Conservation (phyloP, 805 yeast genomes). For the Isabelozyma rhagii region DNA sequence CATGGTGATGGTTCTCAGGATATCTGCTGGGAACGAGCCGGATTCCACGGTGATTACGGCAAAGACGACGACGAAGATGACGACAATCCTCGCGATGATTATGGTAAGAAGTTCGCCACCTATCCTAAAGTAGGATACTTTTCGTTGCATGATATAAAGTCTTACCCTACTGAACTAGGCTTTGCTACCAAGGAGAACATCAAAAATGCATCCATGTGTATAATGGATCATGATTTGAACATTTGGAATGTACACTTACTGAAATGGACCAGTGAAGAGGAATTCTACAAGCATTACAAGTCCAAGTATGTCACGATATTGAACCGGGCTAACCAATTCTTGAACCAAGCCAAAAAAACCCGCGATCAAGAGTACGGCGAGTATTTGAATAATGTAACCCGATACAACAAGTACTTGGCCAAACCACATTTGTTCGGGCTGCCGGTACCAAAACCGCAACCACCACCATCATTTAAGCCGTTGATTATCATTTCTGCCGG, state of each 20-base stretch:
- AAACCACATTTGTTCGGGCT: slow-evolving; percentile 29
- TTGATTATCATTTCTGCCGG: slow-evolving; percentile 80
- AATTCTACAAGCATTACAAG: slow-evolving; percentile 61
- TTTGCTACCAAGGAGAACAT: slow-evolving; percentile 70
- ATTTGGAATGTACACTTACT: slow-evolving; percentile 84
- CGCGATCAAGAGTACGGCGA: slow-evolving; percentile 34
- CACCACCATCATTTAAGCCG: slow-evolving; percentile 40
- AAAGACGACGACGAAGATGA: slow-evolving; percentile 39
- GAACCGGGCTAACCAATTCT: slow-evolving; percentile 63
- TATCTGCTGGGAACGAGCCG: slow-evolving; percentile 77
- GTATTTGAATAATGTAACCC: slow-evolving; percentile 20
- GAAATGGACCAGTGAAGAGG: slow-evolving; percentile 59
- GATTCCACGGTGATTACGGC: slow-evolving; percentile 48
- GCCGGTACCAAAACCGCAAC: slow-evolving; percentile 25
- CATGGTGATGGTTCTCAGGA: slow-evolving; percentile 92
- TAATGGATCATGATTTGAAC: slow-evolving; percentile 71
- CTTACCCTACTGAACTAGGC: slow-evolving; percentile 80
- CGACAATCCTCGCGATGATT: slow-evolving; percentile 43
- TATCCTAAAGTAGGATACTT: slow-evolving; percentile 75
- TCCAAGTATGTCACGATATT: slow-evolving; percentile 59
- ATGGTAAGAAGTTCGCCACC: slow-evolving; percentile 41
- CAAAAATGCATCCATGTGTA: slow-evolving; percentile 74
- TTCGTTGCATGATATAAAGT: slow-evolving; percentile 80
- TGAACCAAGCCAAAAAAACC: slow-evolving; percentile 46
- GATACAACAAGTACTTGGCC: slow-evolving; percentile 28